Evolutionary conservation across 2,329 filamentous ascomycete genomes (phyloP).

Genomic region (Camillea tinctor): DNA sequence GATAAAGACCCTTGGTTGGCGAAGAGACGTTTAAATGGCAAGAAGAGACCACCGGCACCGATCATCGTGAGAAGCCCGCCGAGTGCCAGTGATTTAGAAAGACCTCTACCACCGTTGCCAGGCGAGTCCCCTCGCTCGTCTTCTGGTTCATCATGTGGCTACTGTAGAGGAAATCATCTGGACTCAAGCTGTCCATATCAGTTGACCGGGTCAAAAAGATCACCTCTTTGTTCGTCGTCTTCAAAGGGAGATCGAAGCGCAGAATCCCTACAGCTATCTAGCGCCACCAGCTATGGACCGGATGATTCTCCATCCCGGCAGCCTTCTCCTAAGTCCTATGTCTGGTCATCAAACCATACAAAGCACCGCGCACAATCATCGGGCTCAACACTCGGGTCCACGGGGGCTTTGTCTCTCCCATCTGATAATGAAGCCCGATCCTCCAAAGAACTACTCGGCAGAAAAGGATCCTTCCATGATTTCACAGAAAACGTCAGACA

Average conservation of each 20-base stretch:
- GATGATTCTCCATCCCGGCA: slow-evolving; percentile 27
- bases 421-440: slow-evolving; percentile 26
- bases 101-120: slow-evolving; percentile 39
- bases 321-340: slow-evolving; percentile 18
- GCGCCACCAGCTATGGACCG: slow-evolving; percentile 23
- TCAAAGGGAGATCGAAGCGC: slow-evolving; percentile 27
- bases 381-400: slow-evolving; percentile 26
- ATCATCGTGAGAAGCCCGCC: slow-evolving; percentile 39
- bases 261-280: slow-evolving; percentile 24
- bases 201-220: slow-evolving; percentile 31
- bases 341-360: slow-evolving; percentile 14
- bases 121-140: slow-evolving; percentile 40
- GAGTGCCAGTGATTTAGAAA: slow-evolving; percentile 39
- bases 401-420: slow-evolving; percentile 30
- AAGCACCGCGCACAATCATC: slow-evolving; percentile 16
- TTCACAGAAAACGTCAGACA: slow-evolving; percentile 41
- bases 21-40: slow-evolving; percentile 29
- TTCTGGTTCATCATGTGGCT: slow-evolving; percentile 45
- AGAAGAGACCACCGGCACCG: slow-evolving; percentile 35
- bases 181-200: slow-evolving; percentile 25
- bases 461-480: slow-evolving; percentile 15
- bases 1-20: slow-evolving; percentile 22
- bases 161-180: slow-evolving; percentile 36
- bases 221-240: slow-evolving; percentile 35
- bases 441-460: slow-evolving; percentile 9